A percentile compares a stretch with the other conserved stretches of the same genome.
Conservation (phyloP, 148 eudicot genomes). For the Amaranthus cruentus region DNA sequence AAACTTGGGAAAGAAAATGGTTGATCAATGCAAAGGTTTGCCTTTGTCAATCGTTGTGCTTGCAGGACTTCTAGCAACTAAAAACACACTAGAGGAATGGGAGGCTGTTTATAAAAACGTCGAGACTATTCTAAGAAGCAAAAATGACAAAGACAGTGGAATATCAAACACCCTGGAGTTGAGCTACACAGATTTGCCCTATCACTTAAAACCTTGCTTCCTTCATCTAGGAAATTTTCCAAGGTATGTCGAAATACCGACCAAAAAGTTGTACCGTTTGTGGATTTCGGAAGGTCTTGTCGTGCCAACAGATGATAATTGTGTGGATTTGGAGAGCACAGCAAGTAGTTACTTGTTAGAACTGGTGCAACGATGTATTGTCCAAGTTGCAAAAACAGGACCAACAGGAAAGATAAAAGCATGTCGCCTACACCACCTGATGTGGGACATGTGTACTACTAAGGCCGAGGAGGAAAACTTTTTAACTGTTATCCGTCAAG, state of each 20-base stretch:
- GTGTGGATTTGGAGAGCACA: constrained; percentile 16
- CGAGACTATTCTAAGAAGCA: neutral
- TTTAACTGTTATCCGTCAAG: constrained; percentile 5
- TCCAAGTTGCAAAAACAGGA: constrained; percentile 16
- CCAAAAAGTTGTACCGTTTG: constrained; percentile 19
- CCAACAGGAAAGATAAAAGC: constrained; percentile 8
- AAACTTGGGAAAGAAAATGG: constrained; percentile 5
- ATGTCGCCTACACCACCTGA: constrained; percentile 25
- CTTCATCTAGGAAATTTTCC: constrained; percentile 32
- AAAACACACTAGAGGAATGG: constrained; percentile 18
- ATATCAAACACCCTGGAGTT: constrained; percentile 8
- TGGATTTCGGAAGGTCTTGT: constrained; percentile 41
- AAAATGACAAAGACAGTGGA: neutral
- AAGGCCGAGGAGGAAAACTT: constrained; percentile 26
- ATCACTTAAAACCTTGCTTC: constrained; percentile 32
- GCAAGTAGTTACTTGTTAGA: constrained; percentile 29
- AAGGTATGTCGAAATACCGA: constrained; percentile 20
- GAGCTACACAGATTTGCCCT: constrained; percentile 29
- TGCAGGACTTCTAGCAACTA: constrained; percentile 19
- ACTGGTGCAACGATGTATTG: constrained; percentile 30
- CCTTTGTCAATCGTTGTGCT: constrained; percentile 17
- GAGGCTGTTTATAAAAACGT: neutral
- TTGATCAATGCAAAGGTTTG: neutral
- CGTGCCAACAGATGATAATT: neutral
- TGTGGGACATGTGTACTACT: constrained; percentile 18